Evolutionary conservation across 306 rosid genomes (phyloP).

Genomic region (Lithocarpus polystachyus): DNA sequence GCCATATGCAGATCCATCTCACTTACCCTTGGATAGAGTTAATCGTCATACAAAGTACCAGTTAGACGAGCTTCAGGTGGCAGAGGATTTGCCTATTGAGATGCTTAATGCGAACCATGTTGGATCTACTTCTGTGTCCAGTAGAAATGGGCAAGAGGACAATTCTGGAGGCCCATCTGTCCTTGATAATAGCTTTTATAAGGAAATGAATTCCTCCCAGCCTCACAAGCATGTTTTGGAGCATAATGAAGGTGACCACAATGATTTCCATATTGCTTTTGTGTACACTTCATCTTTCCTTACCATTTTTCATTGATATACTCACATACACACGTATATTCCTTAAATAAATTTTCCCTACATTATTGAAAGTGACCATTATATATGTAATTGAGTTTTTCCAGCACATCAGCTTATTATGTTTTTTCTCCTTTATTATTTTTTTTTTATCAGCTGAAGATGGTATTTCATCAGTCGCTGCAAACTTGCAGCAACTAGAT

Average conservation of each 20-base stretch:
- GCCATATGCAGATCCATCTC: constrained; percentile 44
- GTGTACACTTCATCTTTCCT: neutral
- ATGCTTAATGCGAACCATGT: constrained; percentile 33
- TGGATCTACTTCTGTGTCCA: constrained; percentile 56
- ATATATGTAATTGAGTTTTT: neutral
- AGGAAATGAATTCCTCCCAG: constrained; percentile 58
- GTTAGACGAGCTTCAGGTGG: constrained; percentile 48
- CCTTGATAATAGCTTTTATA: constrained; percentile 57
- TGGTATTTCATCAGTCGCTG: constrained; percentile 58
- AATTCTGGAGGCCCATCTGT: constrained; percentile 51
- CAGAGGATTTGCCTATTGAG: constrained; percentile 56
- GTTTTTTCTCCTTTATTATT: neutral
- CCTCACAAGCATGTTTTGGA: constrained; percentile 58
- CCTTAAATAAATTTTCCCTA: neutral
- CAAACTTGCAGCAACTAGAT: constrained; percentile 71
- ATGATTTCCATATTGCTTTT: constrained; percentile 6
- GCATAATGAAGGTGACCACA: constrained; percentile 59
- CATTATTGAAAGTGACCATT: neutral
- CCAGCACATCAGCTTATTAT: neutral
- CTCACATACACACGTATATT: neutral
- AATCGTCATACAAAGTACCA: constrained; percentile 41
- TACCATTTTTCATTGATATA: constrained; percentile 10
- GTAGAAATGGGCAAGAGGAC: constrained; percentile 63
- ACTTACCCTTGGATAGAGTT: constrained; percentile 39
- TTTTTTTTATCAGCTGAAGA: constrained; percentile 55